A percentile compares a stretch with the other conserved stretches of the same genome.
These are phyloP conservation scores for Bothriochloa decipiens DNA, from an alignment of 176 grass and related monocot species.

Conservation along the genomic window DNA sequence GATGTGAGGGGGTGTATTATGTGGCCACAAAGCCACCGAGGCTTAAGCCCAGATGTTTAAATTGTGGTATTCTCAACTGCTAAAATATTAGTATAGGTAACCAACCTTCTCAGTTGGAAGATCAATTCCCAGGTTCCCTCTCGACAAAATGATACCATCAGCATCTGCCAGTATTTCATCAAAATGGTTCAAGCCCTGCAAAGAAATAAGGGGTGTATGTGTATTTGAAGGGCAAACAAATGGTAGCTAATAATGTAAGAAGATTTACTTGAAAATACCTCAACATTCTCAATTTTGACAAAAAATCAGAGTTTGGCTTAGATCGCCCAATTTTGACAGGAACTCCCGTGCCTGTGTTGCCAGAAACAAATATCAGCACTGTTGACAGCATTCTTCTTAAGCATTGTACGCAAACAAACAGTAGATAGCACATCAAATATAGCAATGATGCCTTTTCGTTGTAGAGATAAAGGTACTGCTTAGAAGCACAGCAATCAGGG, in stretches of 20 bases:
- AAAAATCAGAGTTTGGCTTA: slow-evolving; percentile 91
- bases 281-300: slow-evolving; percentile 97
- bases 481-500: not conserved
- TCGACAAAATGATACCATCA: no score
- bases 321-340: slow-evolving; percentile 85
- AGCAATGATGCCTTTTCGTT: slow-evolving; percentile 1
- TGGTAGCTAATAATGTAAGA: slow-evolving; percentile 3
- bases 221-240: slow-evolving; percentile 19
- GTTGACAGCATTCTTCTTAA: slow-evolving; percentile 27
- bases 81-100: no score
- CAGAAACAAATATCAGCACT: slow-evolving; percentile 22
- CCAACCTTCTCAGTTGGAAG: no score
- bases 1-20: no score
- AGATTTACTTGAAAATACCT: slow-evolving; percentile 60
- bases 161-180: slow-evolving; percentile 62
- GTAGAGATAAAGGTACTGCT: not conserved
- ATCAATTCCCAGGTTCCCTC: no score
- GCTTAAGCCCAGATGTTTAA: no score
- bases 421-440: not conserved
- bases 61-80: no score
- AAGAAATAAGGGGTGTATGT: slow-evolving; percentile 33
- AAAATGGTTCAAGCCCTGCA: slow-evolving; percentile 96
- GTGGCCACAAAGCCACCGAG: no score
- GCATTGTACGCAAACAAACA: slow-evolving; percentile 13
- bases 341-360: slow-evolving; percentile 70